Evolutionary conservation across 257 asterid genomes (phyloP), one percentile per base, ranked within the genome.

Genomic region (Primulina eburnea): DNA sequence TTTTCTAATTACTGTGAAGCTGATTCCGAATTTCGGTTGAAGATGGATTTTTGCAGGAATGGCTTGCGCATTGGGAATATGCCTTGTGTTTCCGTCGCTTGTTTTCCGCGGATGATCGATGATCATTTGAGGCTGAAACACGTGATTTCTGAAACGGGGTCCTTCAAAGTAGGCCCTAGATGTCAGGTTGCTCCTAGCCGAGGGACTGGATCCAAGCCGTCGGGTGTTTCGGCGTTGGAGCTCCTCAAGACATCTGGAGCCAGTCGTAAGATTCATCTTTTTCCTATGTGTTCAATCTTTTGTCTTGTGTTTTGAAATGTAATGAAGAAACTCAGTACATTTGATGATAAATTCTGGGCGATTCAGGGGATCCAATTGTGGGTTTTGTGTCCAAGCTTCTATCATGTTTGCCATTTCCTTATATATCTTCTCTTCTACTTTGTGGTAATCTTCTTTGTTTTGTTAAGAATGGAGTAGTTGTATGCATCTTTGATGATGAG

Each of bases 241-340:
- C 76, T 88, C 47, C 95, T 92, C 47, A 92, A 89, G 82, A 56
- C 87, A 58, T 86, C 98, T 50, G 89, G 90, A 5, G 88, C 86
- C 50, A 87, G 86, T 71, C 89, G 98, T 92, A 79, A 81, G 92
- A 75, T 65, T 75, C 34, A 7, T 35, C 10, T 0, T 4, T 63
- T 37, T 64, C 62, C 17, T 3, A 5, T 7, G 30, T 60, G 64
- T 64, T 4, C 18, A 43, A 5, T n/a, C 12, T 12, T 58, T 68
- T 33, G 4, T 61, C 35, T 50, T 57, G 9, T 17, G 53, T 43
- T 43, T 43, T 43, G n/a, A 11, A 11, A 10, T 11, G n/a, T 11
- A 12, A 43, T 43, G 0, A 43, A 6, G 17, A 12, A 43, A 43
- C 5, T 43, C 5, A 12, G 53, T 35, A 24, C 26, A 24, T 24